phyloP scores from a whole-genome alignment of 2,329 filamentous ascomycete genomes.

The Corynespora cassiicola region DNA sequence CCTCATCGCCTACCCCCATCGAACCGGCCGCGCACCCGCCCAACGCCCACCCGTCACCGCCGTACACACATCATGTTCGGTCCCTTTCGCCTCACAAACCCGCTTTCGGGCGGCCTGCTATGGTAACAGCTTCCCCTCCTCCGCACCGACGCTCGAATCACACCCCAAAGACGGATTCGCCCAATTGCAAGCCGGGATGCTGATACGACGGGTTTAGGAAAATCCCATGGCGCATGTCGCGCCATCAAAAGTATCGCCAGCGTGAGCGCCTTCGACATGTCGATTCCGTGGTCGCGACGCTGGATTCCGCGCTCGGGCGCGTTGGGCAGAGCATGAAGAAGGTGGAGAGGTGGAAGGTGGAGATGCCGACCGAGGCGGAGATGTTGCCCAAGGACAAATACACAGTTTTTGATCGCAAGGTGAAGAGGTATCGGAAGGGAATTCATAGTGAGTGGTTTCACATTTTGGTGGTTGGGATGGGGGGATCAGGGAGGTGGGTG shows the following conservation, averaged over 20 bases:
- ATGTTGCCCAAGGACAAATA: constrained; percentile 98
- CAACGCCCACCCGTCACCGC: constrained; percentile 14
- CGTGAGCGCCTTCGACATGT: constrained; percentile 59
- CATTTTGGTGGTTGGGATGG: not conserved
- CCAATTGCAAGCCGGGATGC: constrained; percentile 3
- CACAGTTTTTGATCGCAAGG: constrained; percentile 95
- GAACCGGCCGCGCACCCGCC: constrained; percentile 14
- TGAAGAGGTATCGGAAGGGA: constrained; percentile 93
- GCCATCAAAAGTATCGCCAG: constrained; percentile 88
- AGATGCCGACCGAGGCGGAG: constrained; percentile 95
- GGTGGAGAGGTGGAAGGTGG: constrained; percentile 87
- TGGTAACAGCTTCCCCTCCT: constrained; percentile 30
- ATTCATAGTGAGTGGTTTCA: constrained; percentile 79
- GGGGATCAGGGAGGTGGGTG: not conserved
- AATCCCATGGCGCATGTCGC: constrained; percentile 93
- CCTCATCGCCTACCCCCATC: constrained; percentile 18
- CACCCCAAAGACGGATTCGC: not conserved
- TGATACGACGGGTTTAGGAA: constrained; percentile 67
- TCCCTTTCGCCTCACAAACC: constrained; percentile 47
- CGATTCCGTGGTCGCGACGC: constrained; percentile 82
- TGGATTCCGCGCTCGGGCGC: constrained; percentile 79
- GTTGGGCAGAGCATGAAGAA: constrained; percentile 73
- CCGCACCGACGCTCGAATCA: constrained; percentile 4
- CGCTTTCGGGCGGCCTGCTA: constrained; percentile 46
- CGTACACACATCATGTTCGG: constrained; percentile 46